Percentiles rank a stretch among this genome's conserved stretches.
Conservation (phyloP, 345 rosid species). For the Raphanus sativus region DNA sequence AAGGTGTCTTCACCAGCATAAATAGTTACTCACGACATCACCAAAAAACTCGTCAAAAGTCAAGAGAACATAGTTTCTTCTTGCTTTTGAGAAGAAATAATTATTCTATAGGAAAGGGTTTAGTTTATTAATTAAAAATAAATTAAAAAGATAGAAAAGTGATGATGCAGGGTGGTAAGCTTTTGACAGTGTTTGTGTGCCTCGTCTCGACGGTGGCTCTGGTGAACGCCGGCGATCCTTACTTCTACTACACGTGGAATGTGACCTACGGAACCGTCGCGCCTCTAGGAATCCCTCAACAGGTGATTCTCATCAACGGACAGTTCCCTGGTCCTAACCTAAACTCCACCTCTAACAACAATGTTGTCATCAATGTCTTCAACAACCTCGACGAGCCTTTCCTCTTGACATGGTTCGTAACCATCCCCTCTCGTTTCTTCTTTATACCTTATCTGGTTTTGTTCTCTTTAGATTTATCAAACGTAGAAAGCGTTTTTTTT, state of each 20-base stretch:
- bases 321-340: constrained; percentile 81
- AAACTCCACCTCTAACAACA: constrained; percentile 76
- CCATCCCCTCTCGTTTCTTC: constrained; percentile 47
- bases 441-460: constrained; percentile 14
- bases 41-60: constrained; percentile 22
- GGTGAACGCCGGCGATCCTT: constrained; percentile 70
- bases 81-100: constrained; percentile 28
- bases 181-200: constrained; percentile 43
- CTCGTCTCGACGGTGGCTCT: constrained; percentile 40
- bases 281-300: constrained; percentile 75
- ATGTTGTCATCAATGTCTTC: constrained; percentile 69
- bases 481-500: not conserved
- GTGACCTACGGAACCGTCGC: constrained; percentile 70
- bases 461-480: constrained; percentile 28
- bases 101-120: constrained; percentile 22
- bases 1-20: constrained; percentile 19
- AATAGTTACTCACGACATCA: constrained; percentile 3
- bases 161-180: constrained; percentile 38
- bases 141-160: constrained; percentile 6
- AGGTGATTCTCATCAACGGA: constrained; percentile 70
- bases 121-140: constrained; percentile 8
- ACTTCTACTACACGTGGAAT: constrained; percentile 69
- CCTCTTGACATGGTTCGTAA: constrained; percentile 73
- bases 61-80: constrained; percentile 47
- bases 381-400: constrained; percentile 78